Evolutionary conservation across 768 basidiomycete species (phyloP), one percentile per base, ranked within the genome.

Genomic region (Mycena kentingensis): DNA sequence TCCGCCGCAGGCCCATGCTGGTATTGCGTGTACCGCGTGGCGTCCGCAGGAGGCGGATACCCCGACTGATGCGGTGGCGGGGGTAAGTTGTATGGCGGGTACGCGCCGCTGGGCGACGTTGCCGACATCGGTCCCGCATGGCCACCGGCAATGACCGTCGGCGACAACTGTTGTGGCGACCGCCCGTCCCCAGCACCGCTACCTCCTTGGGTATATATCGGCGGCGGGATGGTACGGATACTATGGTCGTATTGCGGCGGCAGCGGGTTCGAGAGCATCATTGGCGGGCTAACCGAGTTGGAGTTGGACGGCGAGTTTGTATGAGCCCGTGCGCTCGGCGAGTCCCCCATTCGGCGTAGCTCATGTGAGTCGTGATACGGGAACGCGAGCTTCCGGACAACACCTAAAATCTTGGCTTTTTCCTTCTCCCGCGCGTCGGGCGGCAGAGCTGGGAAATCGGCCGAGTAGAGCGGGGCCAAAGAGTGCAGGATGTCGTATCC

Each of bases 371-470:
- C 86, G 60, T 87, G 86, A 65, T 86, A 89, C n/a, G 88, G 88
- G 69, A 90, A 90, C 24, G 88, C 87, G 19, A 91, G 78, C 54
- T 87, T 87, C 53, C 85, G 79, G 35, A 90, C 88, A 21, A 81
- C 76, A 47, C 82, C 73, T 42, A 90, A 69, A 21, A 90, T 80
- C 55, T 79, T 76, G 11, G 75, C 74, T 55, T 85, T 83, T 63
- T 79, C 76, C 66, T 80, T 82, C 55, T 85, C 83, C 44, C 84
- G 75, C 19, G 75, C 73, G 52, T 81, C 79, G 18, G 71, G 63
- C 36, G 65, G 70, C 54, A 80, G 73, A 15, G 71, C 69, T 15
- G 77, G 79, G 60, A 84, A 84, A 34, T 86, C 85, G 35, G 78
- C 73, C 24, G 83, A 76, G 62, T 89, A 90, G n/a, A 91, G 70